Percentiles rank a stretch among this genome's conserved stretches.
These are phyloP conservation scores for Yarrowia yakushimensis DNA, from an alignment of 805 yeast species.

Conservation along the genomic window DNA sequence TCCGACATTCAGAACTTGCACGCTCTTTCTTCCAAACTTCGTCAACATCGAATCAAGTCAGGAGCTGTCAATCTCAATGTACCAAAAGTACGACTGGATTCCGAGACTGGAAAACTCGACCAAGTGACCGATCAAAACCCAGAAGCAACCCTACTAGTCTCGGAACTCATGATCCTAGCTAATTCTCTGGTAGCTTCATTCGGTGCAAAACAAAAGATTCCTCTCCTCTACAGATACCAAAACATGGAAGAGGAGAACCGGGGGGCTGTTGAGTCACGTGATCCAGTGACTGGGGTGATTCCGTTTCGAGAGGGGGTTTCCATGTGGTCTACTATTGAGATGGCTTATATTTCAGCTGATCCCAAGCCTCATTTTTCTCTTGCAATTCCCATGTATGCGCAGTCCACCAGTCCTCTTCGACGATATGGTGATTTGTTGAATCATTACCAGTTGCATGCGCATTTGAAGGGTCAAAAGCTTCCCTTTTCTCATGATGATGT, in stretches of 20 bases:
- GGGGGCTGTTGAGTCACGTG: background rate
- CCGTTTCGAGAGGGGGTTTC: constrained; percentile 3
- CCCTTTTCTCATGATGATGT: background rate
- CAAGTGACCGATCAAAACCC: constrained; percentile 38
- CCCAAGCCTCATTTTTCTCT: constrained; percentile 57
- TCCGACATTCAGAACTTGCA: constrained; percentile 42
- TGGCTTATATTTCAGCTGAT: constrained; percentile 42
- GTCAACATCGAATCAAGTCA: constrained; percentile 36
- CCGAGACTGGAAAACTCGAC: constrained; percentile 27
- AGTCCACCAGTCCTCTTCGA: constrained; percentile 86
- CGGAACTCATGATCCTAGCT: constrained; percentile 81
- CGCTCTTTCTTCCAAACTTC: constrained; percentile 36
- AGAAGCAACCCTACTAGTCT: constrained; percentile 61
- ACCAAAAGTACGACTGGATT: constrained; percentile 21
- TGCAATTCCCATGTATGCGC: constrained; percentile 60
- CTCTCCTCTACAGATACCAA: constrained; percentile 35
- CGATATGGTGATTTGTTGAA: constrained; percentile 75
- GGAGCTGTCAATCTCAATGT: constrained; percentile 44
- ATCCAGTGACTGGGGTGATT: background rate
- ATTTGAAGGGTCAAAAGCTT: constrained; percentile 34
- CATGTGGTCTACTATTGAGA: constrained; percentile 6
- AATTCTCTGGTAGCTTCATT: constrained; percentile 46
- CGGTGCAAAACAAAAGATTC: constrained; percentile 31
- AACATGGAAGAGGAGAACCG: constrained; percentile 25
- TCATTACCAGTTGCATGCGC: constrained; percentile 68